Conservation (phyloP, 805 yeast genomes). For the Zygotorulaspora florentina region DNA sequence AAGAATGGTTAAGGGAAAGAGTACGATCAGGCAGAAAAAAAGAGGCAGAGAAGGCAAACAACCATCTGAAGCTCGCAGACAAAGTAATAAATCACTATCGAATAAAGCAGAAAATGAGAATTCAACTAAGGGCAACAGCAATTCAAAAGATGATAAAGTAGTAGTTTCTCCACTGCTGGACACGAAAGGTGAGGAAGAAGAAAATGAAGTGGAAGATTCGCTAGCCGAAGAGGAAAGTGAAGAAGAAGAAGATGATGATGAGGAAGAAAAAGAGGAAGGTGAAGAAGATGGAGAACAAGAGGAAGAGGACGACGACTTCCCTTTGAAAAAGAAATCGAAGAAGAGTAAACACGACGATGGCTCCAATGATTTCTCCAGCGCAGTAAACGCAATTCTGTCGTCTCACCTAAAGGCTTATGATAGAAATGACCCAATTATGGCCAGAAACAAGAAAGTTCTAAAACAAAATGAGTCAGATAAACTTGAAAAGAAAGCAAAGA, state of each 20-base stretch:
- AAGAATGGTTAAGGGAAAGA: not conserved
- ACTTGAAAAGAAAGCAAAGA: conserved; percentile 77
- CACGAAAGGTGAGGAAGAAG: conserved; percentile 3
- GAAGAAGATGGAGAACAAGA: conserved; percentile 23
- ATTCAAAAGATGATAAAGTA: conserved; percentile 5
- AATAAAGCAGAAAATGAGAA: not conserved
- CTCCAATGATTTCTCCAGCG: conserved; percentile 71
- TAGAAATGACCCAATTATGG: conserved; percentile 84
- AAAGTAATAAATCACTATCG: not conserved
- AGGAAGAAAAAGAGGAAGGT: conserved; percentile 20
- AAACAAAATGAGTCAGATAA: conserved; percentile 76
- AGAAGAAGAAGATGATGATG: conserved; percentile 23
- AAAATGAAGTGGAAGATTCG: conserved; percentile 22
- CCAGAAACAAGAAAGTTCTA: conserved; percentile 67
- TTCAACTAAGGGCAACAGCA: not conserved
- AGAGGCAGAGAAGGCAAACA: conserved; percentile 4
- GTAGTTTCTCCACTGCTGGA: not conserved
- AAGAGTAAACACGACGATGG: conserved; percentile 61
- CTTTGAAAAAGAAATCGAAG: conserved; percentile 50
- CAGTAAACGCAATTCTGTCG: conserved; percentile 77
- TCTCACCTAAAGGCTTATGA: conserved; percentile 86
- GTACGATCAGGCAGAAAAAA: conserved; percentile 1
- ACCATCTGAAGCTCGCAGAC: not conserved
- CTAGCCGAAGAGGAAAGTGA: conserved; percentile 22
- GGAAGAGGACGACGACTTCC: conserved; percentile 39